Conservation (phyloP, 345 rosid genomes). For the Eutrema yunnanense region DNA sequence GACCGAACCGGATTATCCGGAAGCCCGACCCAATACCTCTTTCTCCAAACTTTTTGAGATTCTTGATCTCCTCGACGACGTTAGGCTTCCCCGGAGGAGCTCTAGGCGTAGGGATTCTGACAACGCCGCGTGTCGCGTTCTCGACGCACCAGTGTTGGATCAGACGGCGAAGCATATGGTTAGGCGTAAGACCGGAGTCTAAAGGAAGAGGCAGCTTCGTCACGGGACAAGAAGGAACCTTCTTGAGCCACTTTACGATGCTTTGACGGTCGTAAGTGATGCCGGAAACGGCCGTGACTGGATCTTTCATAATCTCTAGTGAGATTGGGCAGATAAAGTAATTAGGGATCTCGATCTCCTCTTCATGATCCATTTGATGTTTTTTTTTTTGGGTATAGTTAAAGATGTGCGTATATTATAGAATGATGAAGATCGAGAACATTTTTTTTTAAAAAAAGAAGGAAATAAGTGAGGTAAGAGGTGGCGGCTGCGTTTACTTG, state of each 20-base stretch:
- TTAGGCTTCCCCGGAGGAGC: slow-evolving; percentile 36
- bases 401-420: slow-evolving; percentile 1
- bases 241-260: slow-evolving; percentile 68
- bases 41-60: slow-evolving; percentile 14
- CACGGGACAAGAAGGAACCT: slow-evolving; percentile 48
- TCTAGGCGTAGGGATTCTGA: slow-evolving; percentile 52
- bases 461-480: slow-evolving; percentile 3
- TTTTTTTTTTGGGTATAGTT: background rate
- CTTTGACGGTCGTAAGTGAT: slow-evolving; percentile 79
- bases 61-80: slow-evolving; percentile 34
- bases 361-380: slow-evolving; percentile 12
- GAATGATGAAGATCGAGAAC: background rate
- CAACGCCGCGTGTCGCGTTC: slow-evolving; percentile 45
- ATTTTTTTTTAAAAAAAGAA: background rate
- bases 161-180: slow-evolving; percentile 64
- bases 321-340: slow-evolving; percentile 77
- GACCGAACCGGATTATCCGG: background rate
- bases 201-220: slow-evolving; percentile 52
- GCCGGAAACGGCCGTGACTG: slow-evolving; percentile 66
- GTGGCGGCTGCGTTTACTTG: slow-evolving; percentile 29
- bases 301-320: slow-evolving; percentile 82
- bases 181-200: slow-evolving; percentile 67
- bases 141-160: slow-evolving; percentile 65
- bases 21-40: slow-evolving; percentile 5
- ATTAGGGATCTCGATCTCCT: slow-evolving; percentile 55